Conservation (phyloP, 2,329 filamentous ascomycete genomes). For the Colletotrichum plurivorum region DNA sequence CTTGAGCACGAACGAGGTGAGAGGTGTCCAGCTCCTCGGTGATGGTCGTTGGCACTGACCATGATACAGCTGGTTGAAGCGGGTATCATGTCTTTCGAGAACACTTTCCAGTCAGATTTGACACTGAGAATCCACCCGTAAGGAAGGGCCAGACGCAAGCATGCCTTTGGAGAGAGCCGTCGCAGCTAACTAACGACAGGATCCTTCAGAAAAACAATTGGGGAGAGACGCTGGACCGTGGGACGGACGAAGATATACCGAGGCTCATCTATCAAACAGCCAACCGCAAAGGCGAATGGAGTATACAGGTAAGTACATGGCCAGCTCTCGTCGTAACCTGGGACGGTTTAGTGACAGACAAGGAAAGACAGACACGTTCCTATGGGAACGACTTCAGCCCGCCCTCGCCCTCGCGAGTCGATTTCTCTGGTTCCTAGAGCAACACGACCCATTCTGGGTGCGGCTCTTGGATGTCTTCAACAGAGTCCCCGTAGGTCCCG, state of each 20-base stretch:
- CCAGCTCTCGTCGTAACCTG: not conserved
- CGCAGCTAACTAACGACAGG: constrained; percentile 15
- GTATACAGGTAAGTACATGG: constrained; percentile 42
- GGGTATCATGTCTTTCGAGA: constrained; percentile 43
- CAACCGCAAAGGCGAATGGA: constrained; percentile 44
- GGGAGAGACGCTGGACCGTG: constrained; percentile 10
- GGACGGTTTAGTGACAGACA: constrained; percentile 2
- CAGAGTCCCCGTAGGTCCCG: constrained; percentile 38
- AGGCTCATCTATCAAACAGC: constrained; percentile 43
- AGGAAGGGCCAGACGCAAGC: not conserved
- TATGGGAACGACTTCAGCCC: constrained; percentile 49
- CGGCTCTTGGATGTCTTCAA: constrained; percentile 46
- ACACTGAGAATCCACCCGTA: constrained; percentile 45
- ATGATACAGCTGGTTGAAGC: constrained; percentile 43
- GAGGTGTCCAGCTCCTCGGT: not conserved
- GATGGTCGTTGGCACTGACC: not conserved
- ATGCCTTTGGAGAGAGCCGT: not conserved
- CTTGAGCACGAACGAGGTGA: constrained; percentile 50
- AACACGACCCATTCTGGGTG: constrained; percentile 42
- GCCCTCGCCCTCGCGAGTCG: constrained; percentile 46
- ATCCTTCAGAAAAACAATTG: constrained; percentile 27
- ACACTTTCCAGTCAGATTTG: constrained; percentile 32
- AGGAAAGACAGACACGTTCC: constrained; percentile 43
- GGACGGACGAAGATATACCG: not conserved
- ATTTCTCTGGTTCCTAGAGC: constrained; percentile 39